Evolutionary conservation across 2,329 filamentous ascomycete genomes (phyloP), one percentile per base, ranked within the genome.

Genomic region (Nakataea oryzae): DNA sequence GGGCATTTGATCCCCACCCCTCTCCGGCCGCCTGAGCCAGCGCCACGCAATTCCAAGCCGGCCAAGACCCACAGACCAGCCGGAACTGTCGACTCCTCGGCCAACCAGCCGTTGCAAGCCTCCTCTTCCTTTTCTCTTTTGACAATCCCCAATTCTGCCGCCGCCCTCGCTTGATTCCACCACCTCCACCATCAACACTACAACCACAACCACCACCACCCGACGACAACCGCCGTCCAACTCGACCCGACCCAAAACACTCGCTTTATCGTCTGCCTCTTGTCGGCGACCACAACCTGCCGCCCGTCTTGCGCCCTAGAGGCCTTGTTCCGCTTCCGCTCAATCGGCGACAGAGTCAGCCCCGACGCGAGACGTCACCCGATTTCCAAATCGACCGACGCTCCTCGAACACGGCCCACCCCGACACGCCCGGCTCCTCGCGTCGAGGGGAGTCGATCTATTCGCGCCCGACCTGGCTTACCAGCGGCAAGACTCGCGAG

Each of bases 401-500:
- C 12, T n/a, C 17, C 21, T 50, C 41, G 41, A 50, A 13, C 21
- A 24, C 41, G 17, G 9, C 21, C 41, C 8, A n/a, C 7, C 11
- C 41, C 7, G 41, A 50, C 21, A 50, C 7, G 32, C 17, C 64
- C 64, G 56, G 41, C 64, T 64, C 62, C 60, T 61, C 32, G 13
- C 64, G 57, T 34, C 47, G 61, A 24, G 41, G 67, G 67, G 70
- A 67, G 70, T 70, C 68, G 63, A 50, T 62, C 61, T 61, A 66
- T 67, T 71, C 64, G 68, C 69, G 74, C 74, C 74, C 75, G 74
- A 68, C 74, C 74, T 80, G 78, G 78, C 77, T 73, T 74, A 72
- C 67, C 72, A 50, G 41, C 41, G 73, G 70, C 74, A 74, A 67
- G 77, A 79, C 62, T 72, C 75, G 50, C 75, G 77, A 69, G 76